Percentiles rank a stretch among this genome's conserved stretches.
Evolutionary conservation across 225 moss, liverwort and hornwort species (phyloP).

Genomic region (Physcomitrium patens): DNA sequence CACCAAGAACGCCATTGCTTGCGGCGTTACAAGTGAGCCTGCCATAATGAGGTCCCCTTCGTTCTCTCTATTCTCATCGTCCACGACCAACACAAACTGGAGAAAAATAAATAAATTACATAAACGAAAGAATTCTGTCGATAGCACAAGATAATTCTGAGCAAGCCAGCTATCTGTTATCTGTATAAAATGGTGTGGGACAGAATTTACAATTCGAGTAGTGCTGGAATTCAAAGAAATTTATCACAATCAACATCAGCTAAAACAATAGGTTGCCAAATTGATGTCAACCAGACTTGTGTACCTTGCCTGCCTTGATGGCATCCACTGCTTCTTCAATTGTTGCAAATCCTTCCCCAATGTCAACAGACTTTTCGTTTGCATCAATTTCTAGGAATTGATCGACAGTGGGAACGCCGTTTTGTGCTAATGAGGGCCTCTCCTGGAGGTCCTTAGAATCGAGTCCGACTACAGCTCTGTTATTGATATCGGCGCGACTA

Average conservation of each 20-base stretch:
- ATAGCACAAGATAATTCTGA: background rate
- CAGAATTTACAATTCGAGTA: background rate
- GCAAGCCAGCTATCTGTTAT: background rate
- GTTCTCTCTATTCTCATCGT: constrained; percentile 96
- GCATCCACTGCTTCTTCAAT: constrained; percentile 54
- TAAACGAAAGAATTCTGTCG: background rate
- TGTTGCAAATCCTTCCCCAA: constrained; percentile 39
- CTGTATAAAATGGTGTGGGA: background rate
- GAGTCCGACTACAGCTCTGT: constrained; percentile 36
- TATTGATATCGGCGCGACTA: constrained; percentile 22
- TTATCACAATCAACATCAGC: constrained; percentile 4
- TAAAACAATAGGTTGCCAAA: background rate
- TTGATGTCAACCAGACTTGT: background rate
- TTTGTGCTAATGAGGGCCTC: constrained; percentile 21
- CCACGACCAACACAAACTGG: constrained; percentile 93
- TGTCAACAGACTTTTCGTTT: constrained; percentile 22
- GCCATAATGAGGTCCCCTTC: constrained; percentile 98
- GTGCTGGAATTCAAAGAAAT: background rate
- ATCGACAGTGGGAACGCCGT: background rate
- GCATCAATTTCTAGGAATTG: constrained; percentile 6
- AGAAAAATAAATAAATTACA: background rate
- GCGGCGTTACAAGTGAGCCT: constrained; percentile 78
- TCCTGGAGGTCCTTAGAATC: constrained; percentile 29
- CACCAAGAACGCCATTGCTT: constrained; percentile 85
- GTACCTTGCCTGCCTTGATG: constrained; percentile 56